Evolutionary conservation across 768 basidiomycete genomes (phyloP), one percentile per base, ranked within the genome.

Genomic region (Tremella mesenterica): DNA sequence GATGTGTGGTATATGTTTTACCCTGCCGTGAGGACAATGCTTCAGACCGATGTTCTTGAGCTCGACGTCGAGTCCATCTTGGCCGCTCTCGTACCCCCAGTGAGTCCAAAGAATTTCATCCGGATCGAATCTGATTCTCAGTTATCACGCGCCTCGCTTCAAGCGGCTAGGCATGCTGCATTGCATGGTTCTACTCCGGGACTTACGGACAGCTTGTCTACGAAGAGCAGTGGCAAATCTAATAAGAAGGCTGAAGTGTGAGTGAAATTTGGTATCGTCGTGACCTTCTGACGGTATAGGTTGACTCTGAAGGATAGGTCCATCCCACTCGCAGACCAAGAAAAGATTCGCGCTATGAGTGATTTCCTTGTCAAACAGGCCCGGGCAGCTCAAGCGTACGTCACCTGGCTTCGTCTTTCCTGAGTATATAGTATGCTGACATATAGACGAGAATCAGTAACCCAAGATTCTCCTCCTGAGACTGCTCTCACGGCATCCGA

Each of bases 1-100:
- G 95, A 99, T 67, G 83, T 89, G 20, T 97, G 95, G 93, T 96
- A 91, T 65, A 93, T 97, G 36, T 73, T 99, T 8, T 97, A 97
- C 61, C 93, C 95, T 0, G 87, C 86, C 0, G 74, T 97, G 36
- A 80, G 87, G 43, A 85, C 90, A 63, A 83, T 91, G 54, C 76
- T 97, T 33, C 85, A 84, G 53, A 87, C 83, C 1, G 95, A 97
- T 60, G 77, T 96, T 20, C 79, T 78, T 1, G 78, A 78, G 6
- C 80, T 96, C 44, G 81, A 86, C 45, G 88, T 87, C 54, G 78
- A 79, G 47, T 83, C 81, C 41, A 65, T 99, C n/a, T 73, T 97
- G 26, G 76, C 79, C 26, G 81, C 84, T 1, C 77, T 93, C 73
- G 84, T 89, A 56, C 77, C 83, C 44, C 84, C 88, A 1, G 92